A percentile compares a stretch with the other conserved stretches of the same genome.
phyloP scores from a whole-genome alignment of 2,329 filamentous ascomycete species.

The Aspergillus sp. region DNA sequence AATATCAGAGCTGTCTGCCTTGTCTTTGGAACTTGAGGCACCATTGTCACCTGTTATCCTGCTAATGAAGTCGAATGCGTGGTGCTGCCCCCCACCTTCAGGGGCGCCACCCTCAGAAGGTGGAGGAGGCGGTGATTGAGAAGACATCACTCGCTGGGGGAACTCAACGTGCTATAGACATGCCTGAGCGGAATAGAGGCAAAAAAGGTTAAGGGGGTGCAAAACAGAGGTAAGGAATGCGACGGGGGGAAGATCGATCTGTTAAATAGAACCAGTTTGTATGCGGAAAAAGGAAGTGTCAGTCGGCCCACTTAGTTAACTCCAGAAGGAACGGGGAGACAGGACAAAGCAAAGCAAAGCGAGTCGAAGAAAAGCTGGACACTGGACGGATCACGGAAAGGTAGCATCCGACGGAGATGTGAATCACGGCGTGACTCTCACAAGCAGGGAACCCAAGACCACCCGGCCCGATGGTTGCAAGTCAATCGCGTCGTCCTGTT shows the following conservation, averaged over 20 bases:
- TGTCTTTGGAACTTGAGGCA: slow-evolving; percentile 10
- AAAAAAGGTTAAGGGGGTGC: background rate
- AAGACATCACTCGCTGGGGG: slow-evolving; percentile 7
- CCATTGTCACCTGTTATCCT: slow-evolving; percentile 4
- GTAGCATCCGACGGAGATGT: slow-evolving; percentile 1
- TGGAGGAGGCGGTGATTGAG: slow-evolving; percentile 18
- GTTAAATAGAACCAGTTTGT: background rate
- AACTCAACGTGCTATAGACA: slow-evolving; percentile 1
- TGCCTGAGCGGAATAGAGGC: background rate
- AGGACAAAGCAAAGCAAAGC: background rate
- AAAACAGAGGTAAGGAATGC: background rate
- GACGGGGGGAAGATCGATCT: background rate
- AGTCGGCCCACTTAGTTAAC: background rate
- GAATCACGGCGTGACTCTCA: background rate
- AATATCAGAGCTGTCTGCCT: slow-evolving; percentile 26
- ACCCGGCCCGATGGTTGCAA: slow-evolving; percentile 7
- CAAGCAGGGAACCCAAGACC: background rate
- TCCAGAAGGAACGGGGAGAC: background rate
- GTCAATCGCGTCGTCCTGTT: background rate
- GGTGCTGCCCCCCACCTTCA: slow-evolving; percentile 2
- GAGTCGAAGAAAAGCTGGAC: background rate
- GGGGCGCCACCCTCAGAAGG: slow-evolving; percentile 19
- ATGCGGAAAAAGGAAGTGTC: background rate
- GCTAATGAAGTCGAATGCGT: background rate
- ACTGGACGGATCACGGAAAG: slow-evolving; percentile 5